Evolutionary conservation across 345 rosid genomes (phyloP), one percentile per base, ranked within the genome.

Genomic region (Alliaria petiolata): DNA sequence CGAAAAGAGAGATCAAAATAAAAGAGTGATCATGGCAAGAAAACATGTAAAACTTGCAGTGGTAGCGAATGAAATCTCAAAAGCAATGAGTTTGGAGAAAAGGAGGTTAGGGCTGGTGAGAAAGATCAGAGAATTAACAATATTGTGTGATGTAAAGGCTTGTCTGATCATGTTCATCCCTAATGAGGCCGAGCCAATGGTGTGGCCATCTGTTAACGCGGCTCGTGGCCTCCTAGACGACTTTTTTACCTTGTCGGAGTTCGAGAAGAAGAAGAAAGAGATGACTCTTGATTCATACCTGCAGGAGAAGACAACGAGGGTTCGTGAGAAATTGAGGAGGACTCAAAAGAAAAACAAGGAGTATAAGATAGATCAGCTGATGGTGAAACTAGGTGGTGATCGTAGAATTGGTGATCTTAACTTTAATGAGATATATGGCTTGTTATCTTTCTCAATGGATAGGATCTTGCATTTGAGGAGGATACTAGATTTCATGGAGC

Each of bases 1-100:
- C 6, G 4, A 8, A 58, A 19, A 57, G 17, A 74, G n/a, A 31
- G 2, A 74, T 3, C 16, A 51, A 59, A 65, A 14, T 8, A 26
- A n/a, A 26, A 68, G 65, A 44, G 58, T 6, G n/a, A 45, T 6
- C 51, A 84, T 85, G 90, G 65, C 84, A 13, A 87, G 84, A 69
- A 84, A 74, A 68, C n/a, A n/a, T n/a, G n/a, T n/a, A n/a, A n/a
- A n/a, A n/a, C n/a, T n/a, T n/a, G n/a, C n/a, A n/a, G n/a, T n/a
- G n/a, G n/a, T n/a, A n/a, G n/a, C n/a, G n/a, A n/a, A n/a, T n/a
- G n/a, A n/a, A n/a, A n/a, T n/a, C n/a, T n/a, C n/a, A n/a, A n/a
- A n/a, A n/a, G n/a, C n/a, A n/a, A n/a, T n/a, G n/a, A n/a, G n/a
- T n/a, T n/a, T n/a, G n/a, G n/a, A n/a, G n/a, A n/a, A n/a, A n/a